These are phyloP conservation scores for Daedaleopsis sinensis DNA, from an alignment of 768 basidiomycete genomes.

Conservation along the genomic window DNA sequence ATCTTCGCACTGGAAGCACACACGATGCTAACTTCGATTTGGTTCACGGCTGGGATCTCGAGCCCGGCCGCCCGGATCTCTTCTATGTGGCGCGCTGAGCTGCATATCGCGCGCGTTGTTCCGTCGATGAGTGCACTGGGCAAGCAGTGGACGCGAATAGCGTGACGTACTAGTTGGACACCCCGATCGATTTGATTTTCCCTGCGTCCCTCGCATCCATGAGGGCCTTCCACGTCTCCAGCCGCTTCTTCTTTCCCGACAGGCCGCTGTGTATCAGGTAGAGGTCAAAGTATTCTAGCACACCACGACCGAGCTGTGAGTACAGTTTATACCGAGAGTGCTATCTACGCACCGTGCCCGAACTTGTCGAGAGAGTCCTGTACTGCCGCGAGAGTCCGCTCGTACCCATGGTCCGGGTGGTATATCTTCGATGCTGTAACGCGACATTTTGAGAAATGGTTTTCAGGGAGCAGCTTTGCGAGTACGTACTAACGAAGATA, in stretches of 20 bases:
- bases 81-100: slow-evolving; percentile 71
- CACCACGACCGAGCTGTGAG: neutral
- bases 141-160: no score
- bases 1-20: neutral
- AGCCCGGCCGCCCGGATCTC: slow-evolving; percentile 68
- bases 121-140: no score
- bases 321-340: neutral
- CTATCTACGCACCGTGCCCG: slow-evolving; percentile 32
- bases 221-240: slow-evolving; percentile 45
- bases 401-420: slow-evolving; percentile 46
- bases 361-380: slow-evolving; percentile 33
- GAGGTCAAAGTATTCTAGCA: slow-evolving; percentile 47
- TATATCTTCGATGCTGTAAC: slow-evolving; percentile 65
- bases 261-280: slow-evolving; percentile 50
- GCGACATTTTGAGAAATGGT: neutral
- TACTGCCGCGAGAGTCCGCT: slow-evolving; percentile 28
- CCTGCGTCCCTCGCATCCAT: slow-evolving; percentile 38
- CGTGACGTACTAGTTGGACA: slow-evolving; percentile 50
- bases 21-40: slow-evolving; percentile 64
- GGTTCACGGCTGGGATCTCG: slow-evolving; percentile 74
- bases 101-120: slow-evolving; percentile 27
- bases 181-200: slow-evolving; percentile 43
- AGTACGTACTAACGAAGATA: slow-evolving; percentile 66
- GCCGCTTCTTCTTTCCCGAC: slow-evolving; percentile 40
- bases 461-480: neutral